Evolutionary conservation across 306 rosid species (phyloP), one percentile per base, ranked within the genome.

Genomic region (Medicago lupulina): DNA sequence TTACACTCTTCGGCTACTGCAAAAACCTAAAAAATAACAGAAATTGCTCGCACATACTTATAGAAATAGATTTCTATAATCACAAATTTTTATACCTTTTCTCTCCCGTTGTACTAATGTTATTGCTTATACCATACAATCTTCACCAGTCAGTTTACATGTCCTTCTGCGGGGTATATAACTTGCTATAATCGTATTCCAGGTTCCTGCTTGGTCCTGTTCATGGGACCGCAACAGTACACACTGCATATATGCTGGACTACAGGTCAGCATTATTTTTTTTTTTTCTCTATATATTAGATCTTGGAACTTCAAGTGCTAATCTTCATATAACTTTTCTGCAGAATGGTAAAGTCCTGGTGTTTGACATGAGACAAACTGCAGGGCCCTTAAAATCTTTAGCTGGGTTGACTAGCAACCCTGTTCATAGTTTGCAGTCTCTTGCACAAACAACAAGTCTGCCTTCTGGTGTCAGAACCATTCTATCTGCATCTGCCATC

Each of bases 151-250:
- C 54, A 11, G 28, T 65, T 28, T 31, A 28, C 46, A 66, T 7
- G 57, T 47, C 75, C 41, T 51, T 61, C 34, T 65, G 5, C 17
- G 70, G 72, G 13, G 8, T n/a, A 70, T 64, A 34, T 86, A 59
- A 71, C 67, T 73, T 73, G 57, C 63, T 68, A 43, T 63, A 80
- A 58, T 83, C 57, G 15, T 83, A 60, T 86, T 83, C 31, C 81
- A 92, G 97, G 82, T 54, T 78, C 87, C 96, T 76, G 96, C 97
- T 76, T 90, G 99, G 97, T 87, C 99, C 28, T 95, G 97, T 73
- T 84, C 99, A 25, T 90, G 99, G 99, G 97, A 95, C 87, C 88
- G 81, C 66, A 83, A 75, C 67, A 65, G 57, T 70, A 83, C 90
- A 0, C 84, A 90, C 76, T 77, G 85, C 82, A 47, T 84, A 63